phyloP scores from a whole-genome alignment of 106 monocot genomes.

The Narthecium ossifragum region DNA sequence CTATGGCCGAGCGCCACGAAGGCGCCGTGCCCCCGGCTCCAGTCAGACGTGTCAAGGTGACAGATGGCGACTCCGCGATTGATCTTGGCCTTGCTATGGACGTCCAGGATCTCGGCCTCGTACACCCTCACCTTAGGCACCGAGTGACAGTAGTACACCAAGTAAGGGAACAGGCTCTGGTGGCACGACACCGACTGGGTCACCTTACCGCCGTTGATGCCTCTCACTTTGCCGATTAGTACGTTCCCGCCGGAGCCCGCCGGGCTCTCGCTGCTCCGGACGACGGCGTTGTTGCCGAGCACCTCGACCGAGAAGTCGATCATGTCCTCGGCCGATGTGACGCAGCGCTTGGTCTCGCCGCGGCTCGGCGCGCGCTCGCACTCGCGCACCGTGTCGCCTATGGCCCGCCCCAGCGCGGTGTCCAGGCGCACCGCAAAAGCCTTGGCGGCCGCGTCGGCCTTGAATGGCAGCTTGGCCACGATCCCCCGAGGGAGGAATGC shows the following conservation, averaged over 20 bases:
- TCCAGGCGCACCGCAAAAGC: slow-evolving; percentile 35
- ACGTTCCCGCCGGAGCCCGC: slow-evolving; percentile 36
- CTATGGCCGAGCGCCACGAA: slow-evolving; percentile 67
- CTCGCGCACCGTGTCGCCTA: slow-evolving; percentile 53
- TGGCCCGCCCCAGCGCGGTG: slow-evolving; percentile 53
- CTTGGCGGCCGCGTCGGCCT: slow-evolving; percentile 21
- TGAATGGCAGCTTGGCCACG: slow-evolving; percentile 47
- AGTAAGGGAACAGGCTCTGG: slow-evolving; percentile 90
- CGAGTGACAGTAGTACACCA: slow-evolving; percentile 89
- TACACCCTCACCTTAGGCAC: slow-evolving; percentile 84
- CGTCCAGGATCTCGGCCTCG: slow-evolving; percentile 62
- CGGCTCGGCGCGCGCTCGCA: slow-evolving; percentile 70
- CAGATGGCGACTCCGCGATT: slow-evolving; percentile 87
- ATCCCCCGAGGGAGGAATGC: slow-evolving; percentile 73
- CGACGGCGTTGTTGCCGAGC: slow-evolving; percentile 56
- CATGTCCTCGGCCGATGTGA: slow-evolving; percentile 71
- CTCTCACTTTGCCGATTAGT: slow-evolving; percentile 45
- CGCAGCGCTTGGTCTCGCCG: slow-evolving; percentile 87
- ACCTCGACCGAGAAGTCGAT: slow-evolving; percentile 72
- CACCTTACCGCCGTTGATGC: slow-evolving; percentile 59
- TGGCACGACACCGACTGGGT: slow-evolving; percentile 83
- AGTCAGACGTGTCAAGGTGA: slow-evolving; percentile 89
- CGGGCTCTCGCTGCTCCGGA: slow-evolving; percentile 40
- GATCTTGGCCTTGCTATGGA: slow-evolving; percentile 35
- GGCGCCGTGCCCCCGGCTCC: slow-evolving; percentile 81